Conservation (phyloP, 148 eudicot species). For the Heliosperma pusillum region DNA sequence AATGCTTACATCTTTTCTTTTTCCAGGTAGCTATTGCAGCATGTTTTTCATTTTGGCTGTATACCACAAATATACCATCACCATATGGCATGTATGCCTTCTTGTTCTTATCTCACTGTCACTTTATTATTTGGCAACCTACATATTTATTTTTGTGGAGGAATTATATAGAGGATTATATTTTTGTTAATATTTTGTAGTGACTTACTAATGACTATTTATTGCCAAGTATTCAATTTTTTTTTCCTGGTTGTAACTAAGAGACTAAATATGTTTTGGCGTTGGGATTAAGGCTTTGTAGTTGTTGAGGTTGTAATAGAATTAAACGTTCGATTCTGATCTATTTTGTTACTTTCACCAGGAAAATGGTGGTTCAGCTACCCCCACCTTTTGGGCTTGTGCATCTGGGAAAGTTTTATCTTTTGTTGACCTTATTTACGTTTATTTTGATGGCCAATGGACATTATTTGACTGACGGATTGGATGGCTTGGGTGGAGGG, state of each 20-base stretch:
- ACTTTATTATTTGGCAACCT: constrained; percentile 50
- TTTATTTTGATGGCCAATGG: constrained; percentile 80
- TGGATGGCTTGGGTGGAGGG: constrained; percentile 94
- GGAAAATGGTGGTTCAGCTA: constrained; percentile 89
- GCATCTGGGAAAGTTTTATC: constrained; percentile 57
- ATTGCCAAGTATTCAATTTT: background rate
- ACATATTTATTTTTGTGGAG: constrained; percentile 38
- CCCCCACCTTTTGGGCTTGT: constrained; percentile 84
- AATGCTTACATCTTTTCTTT: constrained; percentile 16
- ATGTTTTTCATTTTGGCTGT: constrained; percentile 72
- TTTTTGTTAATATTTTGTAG: background rate
- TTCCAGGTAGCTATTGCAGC: constrained; percentile 66
- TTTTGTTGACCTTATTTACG: constrained; percentile 54
- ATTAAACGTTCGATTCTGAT: background rate
- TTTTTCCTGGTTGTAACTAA: background rate
- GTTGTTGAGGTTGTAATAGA: background rate
- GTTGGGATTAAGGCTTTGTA: background rate
- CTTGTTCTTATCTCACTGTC: constrained; percentile 60
- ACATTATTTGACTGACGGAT: constrained; percentile 57
- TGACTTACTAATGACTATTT: background rate
- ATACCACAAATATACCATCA: constrained; percentile 56
- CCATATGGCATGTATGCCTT: constrained; percentile 92
- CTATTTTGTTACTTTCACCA: constrained; percentile 29
- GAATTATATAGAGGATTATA: constrained; percentile 15
- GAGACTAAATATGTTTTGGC: background rate